phyloP scores from a whole-genome alignment of 108 stramenopile species.

The Ochromonas danica region DNA sequence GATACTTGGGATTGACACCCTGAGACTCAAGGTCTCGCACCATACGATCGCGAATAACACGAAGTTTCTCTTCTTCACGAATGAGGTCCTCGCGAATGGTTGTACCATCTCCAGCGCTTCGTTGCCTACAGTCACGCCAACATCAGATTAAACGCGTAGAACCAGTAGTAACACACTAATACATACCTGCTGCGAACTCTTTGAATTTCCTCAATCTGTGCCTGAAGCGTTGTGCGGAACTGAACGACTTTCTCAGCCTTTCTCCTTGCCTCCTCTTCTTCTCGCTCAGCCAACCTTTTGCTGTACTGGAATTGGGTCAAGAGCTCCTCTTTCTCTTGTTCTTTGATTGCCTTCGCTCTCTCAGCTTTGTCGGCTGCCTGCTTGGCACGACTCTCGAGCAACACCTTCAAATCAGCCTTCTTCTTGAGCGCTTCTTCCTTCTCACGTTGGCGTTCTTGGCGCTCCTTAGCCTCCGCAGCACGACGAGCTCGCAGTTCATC shows the following conservation, averaged over 20 bases:
- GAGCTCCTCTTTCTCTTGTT: constrained; percentile 59
- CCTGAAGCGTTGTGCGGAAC: constrained; percentile 51
- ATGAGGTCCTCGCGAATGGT: constrained; percentile 28
- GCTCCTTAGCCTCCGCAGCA: constrained; percentile 66
- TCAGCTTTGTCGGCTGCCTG: constrained; percentile 60
- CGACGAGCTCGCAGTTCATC: constrained; percentile 74
- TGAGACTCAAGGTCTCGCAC: constrained; percentile 56
- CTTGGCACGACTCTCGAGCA: constrained; percentile 47
- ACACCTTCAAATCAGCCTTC: constrained; percentile 50
- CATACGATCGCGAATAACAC: constrained; percentile 60
- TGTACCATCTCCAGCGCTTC: constrained; percentile 49
- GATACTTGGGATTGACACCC: constrained; percentile 62
- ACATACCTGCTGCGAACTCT: not conserved
- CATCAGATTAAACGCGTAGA: too few relatives aligned
- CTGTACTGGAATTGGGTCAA: constrained; percentile 47
- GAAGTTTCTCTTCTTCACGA: constrained; percentile 56
- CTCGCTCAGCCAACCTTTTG: constrained; percentile 58
- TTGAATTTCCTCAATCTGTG: constrained; percentile 63
- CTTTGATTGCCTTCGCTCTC: constrained; percentile 45
- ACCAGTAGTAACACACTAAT: too few relatives aligned
- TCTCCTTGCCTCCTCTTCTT: constrained; percentile 48
- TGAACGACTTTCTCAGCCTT: constrained; percentile 47
- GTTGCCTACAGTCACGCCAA: too few relatives aligned
- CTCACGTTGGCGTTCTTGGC: constrained; percentile 54
- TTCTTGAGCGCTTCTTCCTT: constrained; percentile 60